phyloP scores from a whole-genome alignment of 176 grass and related monocot species.

The Bolboschoenus planiculmis region DNA sequence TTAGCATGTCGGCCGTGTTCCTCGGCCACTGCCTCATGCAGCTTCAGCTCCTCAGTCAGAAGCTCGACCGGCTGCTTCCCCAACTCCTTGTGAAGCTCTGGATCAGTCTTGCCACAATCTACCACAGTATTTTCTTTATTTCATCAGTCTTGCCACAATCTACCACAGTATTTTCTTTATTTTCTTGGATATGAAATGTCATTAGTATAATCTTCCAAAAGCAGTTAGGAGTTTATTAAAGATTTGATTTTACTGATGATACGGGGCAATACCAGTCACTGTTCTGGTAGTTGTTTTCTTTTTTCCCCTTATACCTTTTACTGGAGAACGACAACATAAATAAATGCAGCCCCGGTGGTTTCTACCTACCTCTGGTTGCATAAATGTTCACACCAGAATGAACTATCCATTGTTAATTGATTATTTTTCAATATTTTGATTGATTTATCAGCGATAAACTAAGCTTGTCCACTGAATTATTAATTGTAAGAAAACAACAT shows the following conservation, averaged over 20 bases:
- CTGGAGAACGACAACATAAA: not conserved
- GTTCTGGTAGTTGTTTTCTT: not conserved
- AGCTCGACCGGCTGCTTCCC: constrained; percentile 77
- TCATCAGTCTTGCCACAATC: constrained; percentile 58
- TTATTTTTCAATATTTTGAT: not conserved
- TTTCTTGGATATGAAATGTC: too few relatives aligned
- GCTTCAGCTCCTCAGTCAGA: constrained; percentile 86
- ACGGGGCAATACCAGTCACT: not conserved
- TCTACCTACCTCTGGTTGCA: not conserved
- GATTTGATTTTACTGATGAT: not conserved
- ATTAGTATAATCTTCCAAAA: not conserved
- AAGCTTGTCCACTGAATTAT: not conserved
- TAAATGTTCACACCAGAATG: constrained; percentile 1
- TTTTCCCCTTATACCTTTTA: not conserved
- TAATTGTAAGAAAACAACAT: not conserved
- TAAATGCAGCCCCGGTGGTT: not conserved
- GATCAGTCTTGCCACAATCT: constrained; percentile 88
- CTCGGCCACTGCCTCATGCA: constrained; percentile 75
- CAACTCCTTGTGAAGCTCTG: constrained; percentile 74
- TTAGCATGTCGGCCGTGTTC: constrained; percentile 87
- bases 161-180: constrained; percentile 18
- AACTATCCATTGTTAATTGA: not conserved
- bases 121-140: not conserved
- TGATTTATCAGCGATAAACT: too few relatives aligned
- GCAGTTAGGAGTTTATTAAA: not conserved